phyloP scores from a whole-genome alignment of 225 moss, liverwort and hornwort species.

The Rhytidiadelphus loreus region DNA sequence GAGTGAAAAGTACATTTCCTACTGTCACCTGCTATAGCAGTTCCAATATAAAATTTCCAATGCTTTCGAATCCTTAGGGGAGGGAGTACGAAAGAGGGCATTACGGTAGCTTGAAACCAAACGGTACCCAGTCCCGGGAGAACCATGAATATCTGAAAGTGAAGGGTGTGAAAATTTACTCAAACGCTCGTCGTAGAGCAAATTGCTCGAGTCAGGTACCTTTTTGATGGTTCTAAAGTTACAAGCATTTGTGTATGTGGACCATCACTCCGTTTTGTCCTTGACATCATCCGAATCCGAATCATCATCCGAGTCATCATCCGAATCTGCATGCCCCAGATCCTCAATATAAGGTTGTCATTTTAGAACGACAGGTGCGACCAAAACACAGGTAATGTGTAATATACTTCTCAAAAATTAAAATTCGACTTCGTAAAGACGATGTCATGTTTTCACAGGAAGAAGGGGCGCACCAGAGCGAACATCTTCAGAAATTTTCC shows the following conservation, averaged over 20 bases:
- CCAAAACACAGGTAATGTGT: neutral
- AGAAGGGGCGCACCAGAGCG: conserved; percentile 48
- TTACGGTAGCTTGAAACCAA: neutral
- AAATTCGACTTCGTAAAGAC: neutral
- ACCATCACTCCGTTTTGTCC: conserved; percentile 34
- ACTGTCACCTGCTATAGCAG: neutral
- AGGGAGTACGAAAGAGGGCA: neutral
- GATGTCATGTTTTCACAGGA: conserved; percentile 3
- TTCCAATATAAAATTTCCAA: neutral
- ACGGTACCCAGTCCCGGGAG: neutral
- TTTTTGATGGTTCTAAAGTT: neutral
- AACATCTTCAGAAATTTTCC: conserved; percentile 56
- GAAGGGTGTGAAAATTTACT: neutral
- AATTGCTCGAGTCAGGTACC: neutral
- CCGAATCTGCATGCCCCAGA: conserved; percentile 17
- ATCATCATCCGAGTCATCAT: conserved; percentile 17
- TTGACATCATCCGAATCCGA: conserved; percentile 16
- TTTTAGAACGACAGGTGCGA: neutral
- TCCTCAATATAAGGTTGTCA: conserved; percentile 1
- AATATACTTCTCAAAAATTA: neutral
- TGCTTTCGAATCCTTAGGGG: neutral
- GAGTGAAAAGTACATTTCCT: neutral
- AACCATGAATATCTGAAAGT: neutral
- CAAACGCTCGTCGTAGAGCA: neutral
- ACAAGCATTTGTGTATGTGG: neutral